phyloP scores from a whole-genome alignment of 164 flowering plant species.

The Taxillus chinensis region DNA sequence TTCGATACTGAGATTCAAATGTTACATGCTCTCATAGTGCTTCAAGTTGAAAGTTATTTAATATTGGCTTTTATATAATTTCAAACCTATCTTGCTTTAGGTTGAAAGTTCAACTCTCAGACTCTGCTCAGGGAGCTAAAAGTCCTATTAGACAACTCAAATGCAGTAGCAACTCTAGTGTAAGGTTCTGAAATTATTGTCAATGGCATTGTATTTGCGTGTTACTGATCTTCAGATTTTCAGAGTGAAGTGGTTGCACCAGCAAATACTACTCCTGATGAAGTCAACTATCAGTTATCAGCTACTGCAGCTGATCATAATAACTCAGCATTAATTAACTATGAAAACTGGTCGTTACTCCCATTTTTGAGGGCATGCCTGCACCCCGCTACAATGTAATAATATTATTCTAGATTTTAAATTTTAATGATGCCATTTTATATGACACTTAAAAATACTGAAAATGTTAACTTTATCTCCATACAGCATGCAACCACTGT shows the following conservation, averaged over 20 bases:
- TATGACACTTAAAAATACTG: too few species aligned
- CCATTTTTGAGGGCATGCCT: slow-evolving; percentile 83
- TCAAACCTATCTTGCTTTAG: slow-evolving; percentile 27
- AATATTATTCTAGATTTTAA: too few species aligned
- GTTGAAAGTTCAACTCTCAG: slow-evolving; percentile 83
- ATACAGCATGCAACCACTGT: slow-evolving; percentile 96
- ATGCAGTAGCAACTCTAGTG: slow-evolving; percentile 44
- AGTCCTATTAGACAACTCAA: slow-evolving; percentile 71
- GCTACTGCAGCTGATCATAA: slow-evolving; percentile 34
- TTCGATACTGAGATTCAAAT: too few species aligned
- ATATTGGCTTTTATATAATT: too few species aligned
- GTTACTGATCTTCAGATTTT: slow-evolving; percentile 8
- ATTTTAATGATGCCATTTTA: too few species aligned
- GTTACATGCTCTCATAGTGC: too few species aligned
- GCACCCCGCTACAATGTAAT: slow-evolving; percentile 74
- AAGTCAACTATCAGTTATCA: slow-evolving; percentile 30
- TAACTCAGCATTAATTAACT: slow-evolving; percentile 39
- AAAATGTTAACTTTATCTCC: too few species aligned
- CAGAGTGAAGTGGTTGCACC: slow-evolving; percentile 47
- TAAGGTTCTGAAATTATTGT: slow-evolving; percentile 24
- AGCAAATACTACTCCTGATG: slow-evolving; percentile 34
- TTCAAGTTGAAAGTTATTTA: too few species aligned
- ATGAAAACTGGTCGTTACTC: slow-evolving; percentile 85
- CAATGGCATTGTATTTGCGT: too few species aligned
- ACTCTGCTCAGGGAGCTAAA: slow-evolving; percentile 58